Percentiles rank a stretch among this genome's conserved stretches.
phyloP scores from a whole-genome alignment of 768 basidiomycete genomes.

The Collybiopsis confluens region DNA sequence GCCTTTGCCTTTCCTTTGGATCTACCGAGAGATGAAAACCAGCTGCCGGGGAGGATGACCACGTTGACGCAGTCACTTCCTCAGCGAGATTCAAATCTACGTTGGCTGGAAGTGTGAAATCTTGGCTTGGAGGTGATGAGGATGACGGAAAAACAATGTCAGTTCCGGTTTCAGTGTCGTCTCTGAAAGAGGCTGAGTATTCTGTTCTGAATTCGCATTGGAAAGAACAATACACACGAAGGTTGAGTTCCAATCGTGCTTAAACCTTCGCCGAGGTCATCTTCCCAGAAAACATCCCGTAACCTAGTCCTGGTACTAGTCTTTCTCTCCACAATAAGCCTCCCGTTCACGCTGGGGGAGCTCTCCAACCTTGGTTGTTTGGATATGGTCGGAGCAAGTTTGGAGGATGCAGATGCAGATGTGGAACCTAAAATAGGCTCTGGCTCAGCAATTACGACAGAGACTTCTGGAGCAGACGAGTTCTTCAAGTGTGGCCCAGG shows the following conservation, averaged over 20 bases:
- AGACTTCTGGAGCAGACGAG: constrained; percentile 6
- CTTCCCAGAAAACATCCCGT: background rate
- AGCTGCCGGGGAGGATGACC: constrained; percentile 11
- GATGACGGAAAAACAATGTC: background rate
- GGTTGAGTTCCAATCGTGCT: background rate
- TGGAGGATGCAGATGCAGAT: constrained; percentile 1
- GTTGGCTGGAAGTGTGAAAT: too few relatives aligned
- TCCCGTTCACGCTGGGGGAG: background rate
- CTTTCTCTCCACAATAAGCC: background rate
- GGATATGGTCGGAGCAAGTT: background rate
- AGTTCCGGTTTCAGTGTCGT: background rate
- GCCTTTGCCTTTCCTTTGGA: constrained; percentile 22
- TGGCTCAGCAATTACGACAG: constrained; percentile 8
- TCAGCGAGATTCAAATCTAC: too few relatives aligned
- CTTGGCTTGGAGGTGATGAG: background rate
- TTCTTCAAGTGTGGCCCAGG: constrained; percentile 5
- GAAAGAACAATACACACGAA: background rate
- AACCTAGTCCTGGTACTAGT: constrained; percentile 4
- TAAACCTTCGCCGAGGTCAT: background rate
- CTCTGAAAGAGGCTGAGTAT: background rate
- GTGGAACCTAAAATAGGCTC: background rate
- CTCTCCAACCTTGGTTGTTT: background rate
- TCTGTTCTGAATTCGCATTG: background rate
- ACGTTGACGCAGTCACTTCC: background rate
- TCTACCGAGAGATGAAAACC: constrained; percentile 31